Conservation (phyloP, 2,329 filamentous ascomycete genomes). For the Cyanodermella asteris region DNA sequence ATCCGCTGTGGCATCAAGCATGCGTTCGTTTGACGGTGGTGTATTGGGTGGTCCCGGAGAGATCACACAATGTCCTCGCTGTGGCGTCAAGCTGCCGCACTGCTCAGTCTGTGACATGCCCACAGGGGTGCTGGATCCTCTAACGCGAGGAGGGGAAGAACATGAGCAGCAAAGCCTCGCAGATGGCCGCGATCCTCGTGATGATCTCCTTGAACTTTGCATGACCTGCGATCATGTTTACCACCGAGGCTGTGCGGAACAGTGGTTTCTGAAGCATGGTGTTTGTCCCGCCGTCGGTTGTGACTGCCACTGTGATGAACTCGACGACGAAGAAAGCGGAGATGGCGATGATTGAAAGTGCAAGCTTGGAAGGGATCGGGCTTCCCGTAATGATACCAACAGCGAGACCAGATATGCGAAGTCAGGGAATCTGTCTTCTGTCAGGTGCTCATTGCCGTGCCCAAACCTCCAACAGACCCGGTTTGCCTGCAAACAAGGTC, state of each 20-base stretch:
- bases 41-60: slow-evolving; percentile 5
- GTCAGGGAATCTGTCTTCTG: too few species aligned
- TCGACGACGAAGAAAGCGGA: slow-evolving; percentile 1
- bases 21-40: slow-evolving; percentile 1
- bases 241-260: slow-evolving; percentile 38
- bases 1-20: slow-evolving; percentile 1
- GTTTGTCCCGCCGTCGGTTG: slow-evolving; percentile 35
- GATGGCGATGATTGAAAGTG: too few species aligned
- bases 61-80: slow-evolving; percentile 37
- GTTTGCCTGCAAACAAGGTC: too few species aligned
- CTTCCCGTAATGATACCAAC: too few species aligned
- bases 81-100: slow-evolving; percentile 38
- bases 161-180: slow-evolving; percentile 7
- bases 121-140: slow-evolving; percentile 35
- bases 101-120: slow-evolving; percentile 41
- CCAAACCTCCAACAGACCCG: too few species aligned
- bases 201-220: slow-evolving; percentile 36
- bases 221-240: slow-evolving; percentile 41
- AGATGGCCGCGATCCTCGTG: slow-evolving; percentile 26
- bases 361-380: too few species aligned
- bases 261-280: slow-evolving; percentile 35
- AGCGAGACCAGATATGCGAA: too few species aligned
- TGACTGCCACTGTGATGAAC: slow-evolving; percentile 26
- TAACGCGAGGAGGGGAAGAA: slow-evolving; percentile 13
- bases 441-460: too few species aligned